Evolutionary conservation across 768 basidiomycete genomes (phyloP), one percentile per base, ranked within the genome.

Genomic region (Phanerochaete carnosa): DNA sequence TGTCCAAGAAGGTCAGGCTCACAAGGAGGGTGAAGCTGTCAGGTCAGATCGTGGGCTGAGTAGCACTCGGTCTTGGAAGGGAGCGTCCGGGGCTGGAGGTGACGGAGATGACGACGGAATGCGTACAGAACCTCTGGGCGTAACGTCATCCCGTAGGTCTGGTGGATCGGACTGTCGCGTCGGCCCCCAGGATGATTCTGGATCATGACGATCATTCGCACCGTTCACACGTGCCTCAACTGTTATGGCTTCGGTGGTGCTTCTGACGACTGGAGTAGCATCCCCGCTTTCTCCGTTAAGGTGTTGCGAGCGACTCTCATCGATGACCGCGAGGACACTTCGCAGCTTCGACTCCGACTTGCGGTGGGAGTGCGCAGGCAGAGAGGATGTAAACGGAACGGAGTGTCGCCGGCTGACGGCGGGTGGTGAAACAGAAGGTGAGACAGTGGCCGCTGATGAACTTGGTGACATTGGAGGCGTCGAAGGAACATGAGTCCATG

Each of bases 271-370:
- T 19, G 39, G 39, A 2, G 54, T 43, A 13, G 22, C 39, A 22
- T 23, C 32, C 35, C 25, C 39, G 11, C 57, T 25, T 50, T 32
- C 47, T 46, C 46, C 57, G 33, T 58, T 33, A 19, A 19, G 11
- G 58, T 76, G 82, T 30, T 73, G 71, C 15, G 51, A 49, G 32
- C 61, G 61, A 46, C 57, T 62, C 72, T 92, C 90, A 62, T 90
- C 87, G 57, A 92, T 86, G 23, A 84, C 81, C 30, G 88, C 72
- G n/a, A 92, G 76, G n/a, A 88, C 83, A 60, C 78, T 86, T 50
- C 88, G 86, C 46, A 92, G 79, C 70, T 89, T 90, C 19, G 82
- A 81, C 33, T 87, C 85, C 3, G 82, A 77, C 72, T 85, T 88
- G 64, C 85, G 80, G 28, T 72, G 56, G 33, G 74, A 74, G 64